phyloP scores from a whole-genome alignment of 148 eudicot species.

The Nepenthes mirabilis region DNA sequence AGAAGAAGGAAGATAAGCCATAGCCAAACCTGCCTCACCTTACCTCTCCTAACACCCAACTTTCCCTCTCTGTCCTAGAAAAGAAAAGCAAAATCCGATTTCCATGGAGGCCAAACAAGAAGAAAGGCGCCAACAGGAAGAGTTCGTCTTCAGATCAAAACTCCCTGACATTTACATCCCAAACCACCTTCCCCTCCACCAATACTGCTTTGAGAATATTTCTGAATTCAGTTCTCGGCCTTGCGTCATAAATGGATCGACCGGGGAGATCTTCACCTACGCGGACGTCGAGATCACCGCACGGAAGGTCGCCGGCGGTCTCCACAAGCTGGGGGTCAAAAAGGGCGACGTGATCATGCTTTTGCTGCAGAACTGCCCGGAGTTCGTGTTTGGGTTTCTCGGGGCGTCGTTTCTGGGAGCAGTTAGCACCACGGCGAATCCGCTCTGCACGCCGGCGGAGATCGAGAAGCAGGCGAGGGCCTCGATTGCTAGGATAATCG shows the following conservation, averaged over 20 bases:
- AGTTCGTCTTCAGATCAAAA: constrained; percentile 46
- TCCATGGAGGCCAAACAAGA: constrained; percentile 13
- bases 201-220: constrained; percentile 28
- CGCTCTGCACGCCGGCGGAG: constrained; percentile 33
- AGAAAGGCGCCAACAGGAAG: not conserved
- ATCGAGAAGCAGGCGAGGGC: constrained; percentile 44
- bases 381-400: constrained; percentile 39
- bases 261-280: constrained; percentile 20
- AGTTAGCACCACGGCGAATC: constrained; percentile 34
- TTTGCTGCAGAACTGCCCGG: constrained; percentile 37
- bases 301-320: constrained; percentile 12
- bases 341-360: constrained; percentile 43
- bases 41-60: not conserved
- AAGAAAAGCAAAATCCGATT: not conserved
- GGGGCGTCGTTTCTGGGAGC: constrained; percentile 40
- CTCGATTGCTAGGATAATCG: constrained; percentile 34
- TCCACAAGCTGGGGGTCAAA: constrained; percentile 13
- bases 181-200: constrained; percentile 39
- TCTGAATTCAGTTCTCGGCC: constrained; percentile 16
- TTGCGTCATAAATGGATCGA: constrained; percentile 26
- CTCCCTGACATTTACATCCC: constrained; percentile 60
- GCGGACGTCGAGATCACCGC: constrained; percentile 22
- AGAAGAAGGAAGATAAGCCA: not conserved
- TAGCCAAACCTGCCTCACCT: too few species aligned
- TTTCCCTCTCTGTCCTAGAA: not conserved